These are phyloP conservation scores for Chrysoporthe puriensis DNA, from an alignment of 2,329 filamentous ascomycete genomes.

Conservation along the genomic window DNA sequence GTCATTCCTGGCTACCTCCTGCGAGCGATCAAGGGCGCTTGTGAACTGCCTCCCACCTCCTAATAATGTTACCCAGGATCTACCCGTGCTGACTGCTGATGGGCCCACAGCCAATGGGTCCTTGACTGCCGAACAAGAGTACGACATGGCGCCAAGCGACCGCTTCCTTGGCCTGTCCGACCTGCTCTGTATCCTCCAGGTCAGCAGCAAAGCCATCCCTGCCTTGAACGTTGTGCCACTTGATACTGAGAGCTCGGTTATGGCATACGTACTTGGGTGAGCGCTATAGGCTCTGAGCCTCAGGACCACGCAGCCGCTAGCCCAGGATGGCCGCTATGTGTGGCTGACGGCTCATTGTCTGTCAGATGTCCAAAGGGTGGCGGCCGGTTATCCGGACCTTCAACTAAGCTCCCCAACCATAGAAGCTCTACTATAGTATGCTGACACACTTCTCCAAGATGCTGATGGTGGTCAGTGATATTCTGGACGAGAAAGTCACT, in stretches of 20 bases:
- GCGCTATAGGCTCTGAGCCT: conserved; percentile 1
- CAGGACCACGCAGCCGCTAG: background rate
- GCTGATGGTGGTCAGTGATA: conserved; percentile 51
- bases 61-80: background rate
- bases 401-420: background rate
- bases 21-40: background rate
- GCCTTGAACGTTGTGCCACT: background rate
- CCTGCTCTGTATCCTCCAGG: background rate
- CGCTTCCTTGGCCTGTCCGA: background rate
- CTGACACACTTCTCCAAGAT: conserved; percentile 44
- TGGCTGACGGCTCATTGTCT: no score
- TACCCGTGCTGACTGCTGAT: background rate
- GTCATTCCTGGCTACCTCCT: background rate
- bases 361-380: no score
- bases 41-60: background rate
- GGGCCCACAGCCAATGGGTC: background rate
- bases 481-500: conserved; percentile 41
- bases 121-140: background rate
- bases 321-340: conserved; percentile 7
- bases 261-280: background rate
- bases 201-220: background rate
- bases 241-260: no score
- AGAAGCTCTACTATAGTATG: background rate
- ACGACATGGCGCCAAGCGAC: background rate
- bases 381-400: background rate